Evolutionary conservation across 164 flowering plant species (phyloP).

Genomic region (Piper longum): DNA sequence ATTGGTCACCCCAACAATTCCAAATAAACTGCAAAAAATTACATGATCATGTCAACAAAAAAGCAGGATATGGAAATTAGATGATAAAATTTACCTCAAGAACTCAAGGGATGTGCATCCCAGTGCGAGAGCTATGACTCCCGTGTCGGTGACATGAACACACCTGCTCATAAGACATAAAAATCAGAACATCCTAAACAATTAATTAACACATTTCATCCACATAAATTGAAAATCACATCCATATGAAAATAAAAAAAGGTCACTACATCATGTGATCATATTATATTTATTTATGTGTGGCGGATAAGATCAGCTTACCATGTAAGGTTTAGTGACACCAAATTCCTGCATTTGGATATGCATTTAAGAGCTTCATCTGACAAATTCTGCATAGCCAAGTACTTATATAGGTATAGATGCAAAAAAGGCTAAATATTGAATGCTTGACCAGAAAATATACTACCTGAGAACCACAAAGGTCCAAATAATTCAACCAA

Average conservation of each 20-base stretch:
- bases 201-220: too few relatives aligned
- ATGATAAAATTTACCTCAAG: slow-evolving; percentile 41
- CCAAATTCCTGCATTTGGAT: slow-evolving; percentile 56
- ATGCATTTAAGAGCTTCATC: slow-evolving; percentile 67
- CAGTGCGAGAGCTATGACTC: slow-evolving; percentile 62
- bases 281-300: not conserved
- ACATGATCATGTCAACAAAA: not conserved
- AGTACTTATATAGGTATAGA: not conserved
- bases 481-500: slow-evolving; percentile 54
- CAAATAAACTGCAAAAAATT: slow-evolving; percentile 60
- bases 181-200: not conserved
- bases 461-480: slow-evolving; percentile 92
- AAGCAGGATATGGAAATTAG: not conserved
- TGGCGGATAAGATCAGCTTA: slow-evolving; percentile 8
- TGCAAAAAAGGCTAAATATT: not conserved
- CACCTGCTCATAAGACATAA: slow-evolving; percentile 43
- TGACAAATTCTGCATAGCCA: slow-evolving; percentile 54
- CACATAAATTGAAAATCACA: not conserved
- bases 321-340: slow-evolving; percentile 86
- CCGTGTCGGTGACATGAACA: slow-evolving; percentile 56
- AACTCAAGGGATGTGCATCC: slow-evolving; percentile 68
- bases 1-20: slow-evolving; percentile 82
- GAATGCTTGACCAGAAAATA: not conserved
- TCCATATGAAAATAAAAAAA: not conserved
- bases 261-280: too few relatives aligned